Percentiles rank a stretch among this genome's conserved stretches.
phyloP scores from a whole-genome alignment of 2,329 filamentous ascomycete species.

The Escovopsis sp. region DNA sequence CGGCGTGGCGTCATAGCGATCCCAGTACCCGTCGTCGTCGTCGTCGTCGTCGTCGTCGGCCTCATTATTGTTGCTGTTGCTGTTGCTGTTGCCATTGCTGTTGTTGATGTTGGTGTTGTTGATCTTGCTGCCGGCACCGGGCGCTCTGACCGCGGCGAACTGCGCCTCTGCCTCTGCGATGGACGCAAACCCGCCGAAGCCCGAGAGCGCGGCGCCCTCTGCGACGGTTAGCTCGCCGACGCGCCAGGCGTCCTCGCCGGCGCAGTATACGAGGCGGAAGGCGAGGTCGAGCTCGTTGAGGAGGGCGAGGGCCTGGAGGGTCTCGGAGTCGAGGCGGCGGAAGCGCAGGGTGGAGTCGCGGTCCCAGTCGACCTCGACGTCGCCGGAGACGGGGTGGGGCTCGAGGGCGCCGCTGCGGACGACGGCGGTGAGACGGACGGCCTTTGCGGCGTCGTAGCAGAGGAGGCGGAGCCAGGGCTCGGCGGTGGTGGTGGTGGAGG shows the following conservation, averaged over 20 bases:
- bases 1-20: conserved; percentile 59
- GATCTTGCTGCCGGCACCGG: conserved; percentile 7
- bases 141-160: conserved; percentile 23
- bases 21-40: conserved; percentile 70
- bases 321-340: conserved; percentile 59
- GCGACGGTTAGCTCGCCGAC: conserved; percentile 53
- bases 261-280: conserved; percentile 56
- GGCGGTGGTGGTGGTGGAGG: conserved; percentile 37
- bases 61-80: too few relatives aligned
- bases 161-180: conserved; percentile 47
- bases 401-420: conserved; percentile 51
- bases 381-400: conserved; percentile 68
- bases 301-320: conserved; percentile 51
- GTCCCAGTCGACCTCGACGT: conserved; percentile 60
- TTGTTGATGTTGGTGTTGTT: not conserved
- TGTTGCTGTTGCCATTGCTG: conserved; percentile 3
- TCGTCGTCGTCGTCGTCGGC: conserved; percentile 25
- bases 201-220: conserved; percentile 39
- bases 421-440: conserved; percentile 43
- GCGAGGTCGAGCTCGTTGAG: conserved; percentile 46
- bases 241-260: conserved; percentile 55
- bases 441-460: conserved; percentile 47
- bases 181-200: conserved; percentile 34
- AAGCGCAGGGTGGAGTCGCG: conserved; percentile 49
- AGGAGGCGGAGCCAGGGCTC: conserved; percentile 62